These are phyloP conservation scores for Colletotrichum sp. DNA, from an alignment of 2,329 filamentous ascomycete species.

Conservation along the genomic window DNA sequence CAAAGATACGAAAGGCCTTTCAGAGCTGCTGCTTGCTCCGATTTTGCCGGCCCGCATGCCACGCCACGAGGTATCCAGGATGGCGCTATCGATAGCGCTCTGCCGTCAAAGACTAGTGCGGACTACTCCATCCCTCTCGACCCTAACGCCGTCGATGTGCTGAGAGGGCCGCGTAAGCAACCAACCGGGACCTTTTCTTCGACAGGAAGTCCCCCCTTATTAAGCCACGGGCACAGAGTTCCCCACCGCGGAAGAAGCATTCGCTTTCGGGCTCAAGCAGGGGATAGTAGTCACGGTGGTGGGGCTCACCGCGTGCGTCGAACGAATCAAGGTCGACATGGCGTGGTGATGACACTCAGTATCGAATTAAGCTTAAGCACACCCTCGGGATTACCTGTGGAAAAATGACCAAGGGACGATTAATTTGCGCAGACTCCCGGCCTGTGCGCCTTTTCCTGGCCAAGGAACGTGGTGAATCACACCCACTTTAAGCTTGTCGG, in stretches of 20 bases:
- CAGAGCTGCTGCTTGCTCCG: background rate
- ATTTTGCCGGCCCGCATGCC: constrained; percentile 11
- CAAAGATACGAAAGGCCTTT: background rate
- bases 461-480: background rate
- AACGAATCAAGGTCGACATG: constrained; percentile 15
- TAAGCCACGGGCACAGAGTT: background rate
- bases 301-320: background rate
- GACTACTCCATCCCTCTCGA: background rate
- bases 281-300: background rate
- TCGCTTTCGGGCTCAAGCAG: constrained; percentile 9
- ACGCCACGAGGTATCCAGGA: constrained; percentile 16
- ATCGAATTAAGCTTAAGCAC: constrained; percentile 23
- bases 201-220: background rate
- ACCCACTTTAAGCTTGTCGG: background rate
- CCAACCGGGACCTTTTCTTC: background rate
- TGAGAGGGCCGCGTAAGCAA: constrained; percentile 17
- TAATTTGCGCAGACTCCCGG: background rate
- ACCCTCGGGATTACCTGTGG: constrained; percentile 12
- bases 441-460: background rate
- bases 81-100: constrained; percentile 14
- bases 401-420: background rate
- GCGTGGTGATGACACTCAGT: constrained; percentile 16
- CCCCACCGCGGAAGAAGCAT: constrained; percentile 5
- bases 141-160: background rate
- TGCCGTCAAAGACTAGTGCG: constrained; percentile 7